Evolutionary conservation across 306 rosid species (phyloP), one percentile per base, ranked within the genome.

Genomic region (Castanopsis chinensis): DNA sequence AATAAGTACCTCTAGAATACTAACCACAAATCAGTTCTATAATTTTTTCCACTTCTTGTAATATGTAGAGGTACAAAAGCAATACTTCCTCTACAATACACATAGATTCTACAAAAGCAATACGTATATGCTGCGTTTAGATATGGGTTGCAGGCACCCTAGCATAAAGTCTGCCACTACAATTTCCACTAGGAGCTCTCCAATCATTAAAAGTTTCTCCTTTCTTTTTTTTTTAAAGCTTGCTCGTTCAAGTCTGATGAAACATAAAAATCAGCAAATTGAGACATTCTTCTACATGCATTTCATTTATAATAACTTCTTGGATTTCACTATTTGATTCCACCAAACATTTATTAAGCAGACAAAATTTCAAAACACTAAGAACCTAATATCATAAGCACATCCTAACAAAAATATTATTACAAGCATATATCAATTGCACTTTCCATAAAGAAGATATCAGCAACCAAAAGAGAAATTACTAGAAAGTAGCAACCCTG

Each of bases 401-500:
- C 53, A 49, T 10, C 53, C 15, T 49, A 49, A 49, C 14, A 49
- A 49, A 49, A 49, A 49, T 11, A 12, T 27, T 49, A 76, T 4
- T 30, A 72, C 20, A 80, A 59, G 41, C 59, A 37, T 27, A 72
- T 58, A 41, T 78, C 68, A 78, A 72, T 69, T 74, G 27, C 30
- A n/a, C 51, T 54, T 77, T 72, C 64, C 51, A 41, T 30, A 49
- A 78, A 14, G 58, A 61, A 35, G 64, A 55, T 79, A 82, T 58
- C 61, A 75, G 45, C 53, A 41, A 78, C 52, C 80, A 77, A 60
- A 74, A 65, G 59, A 72, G 23, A 77, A 63, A 79, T 20, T 77
- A 43, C 15, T 59, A 55, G 72, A 59, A 37, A 49, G 53, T 49
- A 49, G 53, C 53, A 49, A 35, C 59, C 37, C 23, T 73, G 75